Base-by-base conservation (phyloP, 108 stramenopile species). In the Cyclotella baltica region DNA sequence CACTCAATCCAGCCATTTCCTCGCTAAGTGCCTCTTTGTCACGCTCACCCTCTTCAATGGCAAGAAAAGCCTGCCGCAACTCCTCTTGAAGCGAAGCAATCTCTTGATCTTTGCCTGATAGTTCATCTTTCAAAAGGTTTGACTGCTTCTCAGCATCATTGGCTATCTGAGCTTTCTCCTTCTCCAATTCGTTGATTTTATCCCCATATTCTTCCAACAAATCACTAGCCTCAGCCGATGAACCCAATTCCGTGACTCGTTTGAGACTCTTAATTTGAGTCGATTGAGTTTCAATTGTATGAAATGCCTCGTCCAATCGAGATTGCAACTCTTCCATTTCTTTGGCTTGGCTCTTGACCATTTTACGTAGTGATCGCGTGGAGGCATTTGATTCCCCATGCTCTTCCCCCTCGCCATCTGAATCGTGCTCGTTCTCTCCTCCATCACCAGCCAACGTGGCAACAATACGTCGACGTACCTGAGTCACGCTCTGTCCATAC, bases 1-100 rank as follows among this genome's bases (percentile, higher is more conserved):
- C 75, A 67, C 88, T 91, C 57, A 94, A 67, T 11, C 89, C 88
- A 50, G 84, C 40, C 81, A 94, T 73, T 72, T 94, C 93, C 58
- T 90, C 88, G 27, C 70, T 75, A 11, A 92, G 76, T 38, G 66
- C 71, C 28, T 88, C 87, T 11, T 76, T 58, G 76, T 91, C 88
- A 22, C 72, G 67, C 66, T 78, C 77, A 20, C 64, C 63, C 36
- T 82, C 75, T 43, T 70, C 64, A 23, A 67, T n/a, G 48, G 23
- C 18, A n/a, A 22, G 33, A 27, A 64, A 70, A 28, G 71, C 48
- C 59, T 78, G 57, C 5, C 66, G 47, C 5, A 86, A 34, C 47
- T 89, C 84, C 18, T 83, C 70, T 53, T 87, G 62, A 36, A 74
- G 40, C 47, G 78, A 65, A 4, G 34, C 56, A 25, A 90, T 77